Base-by-base conservation (phyloP, 1,284 basidiomycete genomes). In the Ceratobasidium sp. region DNA sequence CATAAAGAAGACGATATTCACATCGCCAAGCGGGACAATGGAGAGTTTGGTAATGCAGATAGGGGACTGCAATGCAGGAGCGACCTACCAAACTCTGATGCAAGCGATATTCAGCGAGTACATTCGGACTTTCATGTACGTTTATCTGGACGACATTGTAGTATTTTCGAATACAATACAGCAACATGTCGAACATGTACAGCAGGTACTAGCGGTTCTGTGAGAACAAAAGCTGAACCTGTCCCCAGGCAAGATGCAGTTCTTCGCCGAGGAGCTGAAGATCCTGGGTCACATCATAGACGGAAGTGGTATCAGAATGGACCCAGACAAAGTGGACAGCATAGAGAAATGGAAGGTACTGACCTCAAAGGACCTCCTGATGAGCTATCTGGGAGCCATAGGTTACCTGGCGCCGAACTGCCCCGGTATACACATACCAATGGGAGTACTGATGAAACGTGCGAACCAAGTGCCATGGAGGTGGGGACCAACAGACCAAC, bases 321-420 rank as follows among this genome's bases (percentile, higher is more conserved):
- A 75, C 63, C 72, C 71, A 1, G 33, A 64, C 23, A 74, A 74
- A 42, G 64, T 73, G 12, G 73, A 64, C 1, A 61, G 25, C 18
- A 69, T 76, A 8, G 18, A 21, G 23, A 73, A 73, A 11, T 74
- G 74, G 73, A 75, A 74, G 25, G 21, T 23, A 25, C 83, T 81
- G 0, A 63, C 76, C 0, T 77, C 75, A 11, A 80, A 78, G 44
- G 77, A 82, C n/a, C 80, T 83, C n/a, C 76, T 85, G 0, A 81
- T 81, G 56, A 71, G 77, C 14, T 84, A 84, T 54, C 64, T 84
- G 0, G 83, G 82, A 0, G 75, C 82, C 0, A 78, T 84, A 0
- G 77, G 83, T 25, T 84, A 83, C 74, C 66, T 84, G 0, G 76
- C 58, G 7, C 56, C 46, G 0, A 69, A 69, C 21, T 63, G 64